Conservation (phyloP, 225 moss, liverwort and hornwort genomes). For the Straminergon stramineum region DNA sequence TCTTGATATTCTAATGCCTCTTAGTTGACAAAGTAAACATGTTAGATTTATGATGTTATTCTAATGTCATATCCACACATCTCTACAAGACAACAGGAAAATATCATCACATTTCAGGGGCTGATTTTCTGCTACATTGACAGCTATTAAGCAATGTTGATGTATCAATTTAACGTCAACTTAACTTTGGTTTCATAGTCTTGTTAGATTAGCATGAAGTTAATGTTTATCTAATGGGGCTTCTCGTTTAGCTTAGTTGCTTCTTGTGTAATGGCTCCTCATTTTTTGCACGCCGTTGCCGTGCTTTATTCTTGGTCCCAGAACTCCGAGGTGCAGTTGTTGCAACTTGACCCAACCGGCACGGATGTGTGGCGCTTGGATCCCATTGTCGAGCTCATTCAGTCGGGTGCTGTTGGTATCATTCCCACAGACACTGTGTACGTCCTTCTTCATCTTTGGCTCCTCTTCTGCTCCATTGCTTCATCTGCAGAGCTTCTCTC, state of each 20-base stretch:
- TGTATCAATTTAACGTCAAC: neutral
- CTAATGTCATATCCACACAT: neutral
- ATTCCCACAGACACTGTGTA: slow-evolving; percentile 97
- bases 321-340: slow-evolving; percentile 52
- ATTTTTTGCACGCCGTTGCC: neutral
- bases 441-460: neutral
- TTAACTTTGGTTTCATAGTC: neutral
- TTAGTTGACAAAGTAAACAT: neutral
- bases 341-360: slow-evolving; percentile 75
- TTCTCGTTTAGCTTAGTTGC: neutral
- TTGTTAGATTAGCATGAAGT: neutral
- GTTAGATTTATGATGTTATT: neutral
- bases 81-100: neutral
- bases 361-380: slow-evolving; percentile 86
- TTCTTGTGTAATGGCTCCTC: neutral
- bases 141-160: neutral
- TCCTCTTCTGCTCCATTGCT: neutral
- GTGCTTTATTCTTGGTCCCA: slow-evolving; percentile 1
- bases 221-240: neutral
- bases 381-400: slow-evolving; percentile 67
- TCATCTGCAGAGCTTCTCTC: neutral
- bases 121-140: neutral
- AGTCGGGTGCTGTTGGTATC: slow-evolving; percentile 77
- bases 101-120: neutral
- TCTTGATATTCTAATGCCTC: neutral